Conservation (phyloP, 2,329 filamentous ascomycete species). For the Fusarium continuum region DNA sequence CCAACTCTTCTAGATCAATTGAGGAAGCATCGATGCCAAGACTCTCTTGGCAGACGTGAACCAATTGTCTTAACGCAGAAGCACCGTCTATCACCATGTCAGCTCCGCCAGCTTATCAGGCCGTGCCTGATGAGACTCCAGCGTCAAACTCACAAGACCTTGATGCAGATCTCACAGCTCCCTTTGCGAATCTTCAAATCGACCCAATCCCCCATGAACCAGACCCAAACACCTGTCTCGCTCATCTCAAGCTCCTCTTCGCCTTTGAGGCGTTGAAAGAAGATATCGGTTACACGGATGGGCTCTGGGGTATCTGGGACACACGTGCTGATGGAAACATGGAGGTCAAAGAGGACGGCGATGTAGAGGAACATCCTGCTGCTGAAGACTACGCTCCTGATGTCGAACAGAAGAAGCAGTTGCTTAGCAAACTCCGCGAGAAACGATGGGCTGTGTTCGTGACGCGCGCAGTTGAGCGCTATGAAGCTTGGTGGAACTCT, state of each 20-base stretch:
- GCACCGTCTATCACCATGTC: conserved; percentile 19
- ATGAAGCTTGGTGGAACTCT: conserved; percentile 65
- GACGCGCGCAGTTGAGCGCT: conserved; percentile 69
- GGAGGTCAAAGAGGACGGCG: conserved; percentile 10
- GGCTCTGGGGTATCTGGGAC: conserved; percentile 68
- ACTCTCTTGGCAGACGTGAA: background rate
- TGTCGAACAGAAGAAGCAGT: conserved; percentile 26
- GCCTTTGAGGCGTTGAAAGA: conserved; percentile 70
- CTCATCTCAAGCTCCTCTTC: conserved; percentile 72
- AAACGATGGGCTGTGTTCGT: conserved; percentile 75
- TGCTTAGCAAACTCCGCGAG: conserved; percentile 64
- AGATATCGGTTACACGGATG: conserved; percentile 65
- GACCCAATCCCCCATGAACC: conserved; percentile 10
- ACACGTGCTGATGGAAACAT: conserved; percentile 44
- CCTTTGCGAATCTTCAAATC: conserved; percentile 30
- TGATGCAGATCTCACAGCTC: conserved; percentile 9
- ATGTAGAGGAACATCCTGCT: conserved; percentile 12
- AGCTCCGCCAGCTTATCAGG: conserved; percentile 27
- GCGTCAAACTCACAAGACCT: background rate
- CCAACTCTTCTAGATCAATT: background rate
- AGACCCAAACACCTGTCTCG: conserved; percentile 34
- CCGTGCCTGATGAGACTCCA: background rate
- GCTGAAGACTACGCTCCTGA: conserved; percentile 35
- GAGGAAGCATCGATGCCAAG: background rate
- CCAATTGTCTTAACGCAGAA: too few species aligned